Conservation (phyloP, 2,329 filamentous ascomycete species). For the Neofusicoccum sp. region DNA sequence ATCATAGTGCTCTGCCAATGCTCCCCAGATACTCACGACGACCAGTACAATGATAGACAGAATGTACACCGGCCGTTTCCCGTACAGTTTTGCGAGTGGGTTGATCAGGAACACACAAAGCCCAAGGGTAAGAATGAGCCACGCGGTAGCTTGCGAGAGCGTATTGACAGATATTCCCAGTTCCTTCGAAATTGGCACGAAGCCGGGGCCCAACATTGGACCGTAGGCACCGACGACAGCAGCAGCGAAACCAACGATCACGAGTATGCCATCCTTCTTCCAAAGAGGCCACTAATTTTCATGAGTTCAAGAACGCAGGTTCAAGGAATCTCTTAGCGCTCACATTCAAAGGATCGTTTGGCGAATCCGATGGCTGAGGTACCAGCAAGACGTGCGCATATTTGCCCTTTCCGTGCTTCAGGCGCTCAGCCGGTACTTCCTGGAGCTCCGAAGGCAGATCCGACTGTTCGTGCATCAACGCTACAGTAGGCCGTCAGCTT, state of each 20-base stretch:
- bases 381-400: conserved; percentile 30
- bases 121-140: conserved; percentile 51
- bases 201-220: conserved; percentile 52
- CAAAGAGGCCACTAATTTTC: conserved; percentile 67
- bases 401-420: conserved; percentile 33
- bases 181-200: conserved; percentile 46
- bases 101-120: conserved; percentile 52
- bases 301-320: not conserved
- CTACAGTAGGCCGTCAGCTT: conserved; percentile 26
- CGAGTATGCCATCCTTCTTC: conserved; percentile 72
- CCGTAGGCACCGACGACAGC: conserved; percentile 52
- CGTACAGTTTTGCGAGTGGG: conserved; percentile 52
- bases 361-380: conserved; percentile 50
- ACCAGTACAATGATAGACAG: conserved; percentile 49
- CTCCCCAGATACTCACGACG: conserved; percentile 49
- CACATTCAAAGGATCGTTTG: conserved; percentile 51
- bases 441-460: conserved; percentile 49
- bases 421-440: conserved; percentile 39
- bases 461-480: conserved; percentile 47
- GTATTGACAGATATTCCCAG: conserved; percentile 45
- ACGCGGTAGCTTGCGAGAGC: conserved; percentile 48
- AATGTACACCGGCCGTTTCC: conserved; percentile 52
- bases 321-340: conserved; percentile 17
- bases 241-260: conserved; percentile 49
- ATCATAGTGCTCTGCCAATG: conserved; percentile 42